phyloP scores from a whole-genome alignment of 257 asterid species.

The Solanum gracilifrons region DNA sequence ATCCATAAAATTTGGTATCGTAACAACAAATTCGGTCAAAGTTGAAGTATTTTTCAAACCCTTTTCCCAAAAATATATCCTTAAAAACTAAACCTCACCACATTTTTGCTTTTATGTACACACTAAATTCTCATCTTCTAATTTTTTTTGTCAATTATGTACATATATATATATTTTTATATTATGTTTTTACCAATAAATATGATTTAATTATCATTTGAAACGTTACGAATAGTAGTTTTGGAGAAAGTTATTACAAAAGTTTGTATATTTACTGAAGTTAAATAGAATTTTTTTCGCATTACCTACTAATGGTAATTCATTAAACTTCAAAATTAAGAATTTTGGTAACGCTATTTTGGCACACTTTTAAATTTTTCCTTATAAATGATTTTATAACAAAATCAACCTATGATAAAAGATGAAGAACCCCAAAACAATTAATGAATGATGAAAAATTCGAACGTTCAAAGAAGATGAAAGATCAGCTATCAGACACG shows the following conservation, averaged over 20 bases:
- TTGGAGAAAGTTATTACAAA: neutral
- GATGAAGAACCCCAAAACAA: neutral
- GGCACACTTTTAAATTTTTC: neutral
- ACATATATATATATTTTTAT: too few species aligned
- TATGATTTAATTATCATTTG: neutral
- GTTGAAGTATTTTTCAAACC: too few species aligned
- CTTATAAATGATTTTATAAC: neutral
- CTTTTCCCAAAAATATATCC: too few species aligned
- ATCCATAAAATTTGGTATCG: too few species aligned
- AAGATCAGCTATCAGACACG: neutral
- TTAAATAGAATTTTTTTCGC: fast-evolving
- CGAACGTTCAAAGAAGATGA: neutral
- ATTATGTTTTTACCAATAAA: neutral
- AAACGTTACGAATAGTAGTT: neutral
- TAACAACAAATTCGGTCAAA: too few species aligned
- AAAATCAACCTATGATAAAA: neutral
- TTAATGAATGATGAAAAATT: neutral
- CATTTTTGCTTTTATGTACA: neutral
- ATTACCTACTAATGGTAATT: neutral
- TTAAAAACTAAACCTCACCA: neutral
- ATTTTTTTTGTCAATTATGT: neutral
- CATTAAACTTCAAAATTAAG: neutral
- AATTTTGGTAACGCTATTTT: neutral
- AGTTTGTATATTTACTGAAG: neutral
- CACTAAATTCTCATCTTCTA: neutral